Evolutionary conservation across 2,329 filamentous ascomycete genomes (phyloP), one percentile per base, ranked within the genome.

Genomic region (Aspergillus sergii): DNA sequence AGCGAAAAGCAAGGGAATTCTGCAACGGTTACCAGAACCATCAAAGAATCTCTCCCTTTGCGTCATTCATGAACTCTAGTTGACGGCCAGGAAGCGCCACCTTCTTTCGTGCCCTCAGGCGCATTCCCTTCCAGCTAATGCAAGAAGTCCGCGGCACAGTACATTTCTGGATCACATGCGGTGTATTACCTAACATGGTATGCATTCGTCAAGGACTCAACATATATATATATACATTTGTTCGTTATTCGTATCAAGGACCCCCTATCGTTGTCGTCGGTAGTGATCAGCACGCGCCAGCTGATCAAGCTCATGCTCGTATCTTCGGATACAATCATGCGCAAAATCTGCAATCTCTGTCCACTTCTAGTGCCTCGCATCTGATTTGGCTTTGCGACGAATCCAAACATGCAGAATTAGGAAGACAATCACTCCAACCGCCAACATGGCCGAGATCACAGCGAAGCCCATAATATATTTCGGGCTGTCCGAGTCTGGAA

Each of bases 391-490:
- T 21, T 46, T 60, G 19, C 66, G 64, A 48, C 67, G 66, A 39
- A 75, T 67, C 62, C 72, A 67, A 36, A 74, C 41, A 54, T 77
- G 72, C 60, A 75, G 58, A 2, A 63, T 57, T 0, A 63, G 19
- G 58, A 76, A 78, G 19, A 72, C 68, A 14, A 71, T 51, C 4
- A 77, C 67, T 21, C 75, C 75, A 4, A 76, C 58, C 21, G 63
- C 72, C 46, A 75, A 69, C 70, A 79, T 72, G 0, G 71, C 76
- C 4, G 72, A 73, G 28, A 78, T 78, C 4, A 76, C 75, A 16
- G 75, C 69, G 69, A 79, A 84, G 57, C 74, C 82, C 72, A 77
- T 79, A 2, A 82, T 68, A 64, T 84, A 84, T 67, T 85, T 83
- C 0, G 84, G 84, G 23, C 74, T 73, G 59, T 86, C 83, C 0